These are phyloP conservation scores for Babesia caballi DNA, from an alignment of 169 alveolate species.

Conservation along the genomic window DNA sequence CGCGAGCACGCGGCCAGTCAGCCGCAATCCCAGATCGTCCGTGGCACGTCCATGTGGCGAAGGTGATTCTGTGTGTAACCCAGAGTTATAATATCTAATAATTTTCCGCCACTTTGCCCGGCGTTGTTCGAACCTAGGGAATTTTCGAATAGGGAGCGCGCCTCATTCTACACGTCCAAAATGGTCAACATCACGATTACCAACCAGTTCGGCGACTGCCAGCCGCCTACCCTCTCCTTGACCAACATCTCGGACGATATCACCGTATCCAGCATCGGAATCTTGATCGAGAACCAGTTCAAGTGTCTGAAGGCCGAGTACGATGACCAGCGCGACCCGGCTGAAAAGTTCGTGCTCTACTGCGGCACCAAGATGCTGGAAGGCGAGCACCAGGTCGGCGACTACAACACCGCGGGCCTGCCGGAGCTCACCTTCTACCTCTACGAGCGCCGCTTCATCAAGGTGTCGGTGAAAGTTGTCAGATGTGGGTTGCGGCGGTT, in stretches of 20 bases:
- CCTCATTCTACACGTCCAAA: background rate
- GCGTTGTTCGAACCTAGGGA: no score
- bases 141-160: no score
- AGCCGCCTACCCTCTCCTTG: constrained; percentile 27
- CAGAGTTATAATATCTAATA: no score
- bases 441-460: constrained; percentile 15
- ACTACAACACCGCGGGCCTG: constrained; percentile 36
- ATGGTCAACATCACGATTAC: constrained; percentile 48
- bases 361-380: constrained; percentile 43
- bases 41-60: background rate
- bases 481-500: constrained; percentile 12
- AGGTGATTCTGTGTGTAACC: background rate
- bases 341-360: constrained; percentile 35
- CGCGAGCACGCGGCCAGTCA: background rate
- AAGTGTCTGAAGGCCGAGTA: constrained; percentile 13
- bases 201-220: constrained; percentile 39
- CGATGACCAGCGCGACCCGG: constrained; percentile 10
- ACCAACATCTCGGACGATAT: constrained; percentile 32
- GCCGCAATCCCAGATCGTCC: background rate
- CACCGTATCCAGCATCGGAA: constrained; percentile 22
- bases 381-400: background rate
- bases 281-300: constrained; percentile 16
- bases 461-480: constrained; percentile 26
- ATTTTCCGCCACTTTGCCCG: no score
- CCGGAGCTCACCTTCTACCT: constrained; percentile 42